A percentile compares a stretch with the other conserved stretches of the same genome.
phyloP scores from a whole-genome alignment of 768 basidiomycete species.

The Udeniomyces megalosporus region DNA sequence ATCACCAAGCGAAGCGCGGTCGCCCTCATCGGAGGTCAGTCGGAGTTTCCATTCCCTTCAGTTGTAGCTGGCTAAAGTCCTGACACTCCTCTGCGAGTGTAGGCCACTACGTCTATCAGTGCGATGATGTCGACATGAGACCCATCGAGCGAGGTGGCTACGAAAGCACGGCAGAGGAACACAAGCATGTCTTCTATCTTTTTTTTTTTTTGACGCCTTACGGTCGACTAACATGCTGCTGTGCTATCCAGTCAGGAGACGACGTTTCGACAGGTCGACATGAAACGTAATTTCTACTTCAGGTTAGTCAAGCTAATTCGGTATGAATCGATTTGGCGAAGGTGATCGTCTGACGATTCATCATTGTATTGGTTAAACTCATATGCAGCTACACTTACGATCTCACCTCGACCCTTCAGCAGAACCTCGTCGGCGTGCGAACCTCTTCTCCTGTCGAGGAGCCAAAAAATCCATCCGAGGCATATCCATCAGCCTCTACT shows the following conservation, averaged over 20 bases:
- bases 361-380: too few relatives aligned
- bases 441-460: background rate
- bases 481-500: constrained; percentile 33
- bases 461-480: background rate
- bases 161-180: constrained; percentile 77
- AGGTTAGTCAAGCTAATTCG: constrained; percentile 38
- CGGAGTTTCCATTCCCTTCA: constrained; percentile 51
- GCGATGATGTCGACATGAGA: constrained; percentile 73
- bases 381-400: constrained; percentile 80
- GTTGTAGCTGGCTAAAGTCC: background rate
- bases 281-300: constrained; percentile 95
- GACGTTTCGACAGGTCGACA: constrained; percentile 88
- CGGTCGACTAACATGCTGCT: too few relatives aligned
- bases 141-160: constrained; percentile 28
- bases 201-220: background rate
- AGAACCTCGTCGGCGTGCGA: constrained; percentile 54
- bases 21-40: constrained; percentile 52
- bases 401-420: constrained; percentile 84
- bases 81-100: background rate
- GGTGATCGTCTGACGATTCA: too few relatives aligned
- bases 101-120: constrained; percentile 51
- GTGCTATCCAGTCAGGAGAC: constrained; percentile 44
- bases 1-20: constrained; percentile 82
- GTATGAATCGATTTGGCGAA: too few relatives aligned
- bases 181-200: constrained; percentile 30